Evolutionary conservation across 2,329 filamentous ascomycete genomes (phyloP).

Genomic region (Talaromyces marneffei): DNA sequence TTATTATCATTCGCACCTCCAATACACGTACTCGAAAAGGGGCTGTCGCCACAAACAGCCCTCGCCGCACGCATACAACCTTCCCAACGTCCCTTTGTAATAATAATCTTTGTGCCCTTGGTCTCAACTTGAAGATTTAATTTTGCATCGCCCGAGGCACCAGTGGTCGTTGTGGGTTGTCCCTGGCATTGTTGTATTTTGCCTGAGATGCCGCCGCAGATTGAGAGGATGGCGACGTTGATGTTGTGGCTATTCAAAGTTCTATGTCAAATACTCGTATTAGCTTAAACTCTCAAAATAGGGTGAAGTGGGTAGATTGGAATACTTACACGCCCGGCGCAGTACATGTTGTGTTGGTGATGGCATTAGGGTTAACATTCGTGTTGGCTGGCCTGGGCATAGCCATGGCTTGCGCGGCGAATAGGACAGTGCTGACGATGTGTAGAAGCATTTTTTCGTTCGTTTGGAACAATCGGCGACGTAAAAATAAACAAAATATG

Average conservation of each 20-base stretch:
- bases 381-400: neutral
- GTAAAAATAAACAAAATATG: neutral
- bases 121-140: neutral
- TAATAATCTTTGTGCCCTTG: neutral
- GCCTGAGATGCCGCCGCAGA: neutral
- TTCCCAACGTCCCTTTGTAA: neutral
- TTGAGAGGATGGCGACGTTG: neutral
- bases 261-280: neutral
- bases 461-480: neutral
- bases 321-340: neutral
- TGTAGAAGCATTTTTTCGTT: neutral
- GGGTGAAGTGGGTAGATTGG: neutral
- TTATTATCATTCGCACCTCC: neutral
- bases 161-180: neutral
- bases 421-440: neutral
- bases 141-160: neutral
- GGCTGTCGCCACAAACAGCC: neutral
- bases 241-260: neutral
- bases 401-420: neutral
- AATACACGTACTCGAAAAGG: constrained; percentile 3
- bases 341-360: neutral
- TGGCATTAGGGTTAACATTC: neutral
- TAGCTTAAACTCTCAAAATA: neutral
- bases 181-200: neutral
- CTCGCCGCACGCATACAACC: neutral